Conservation (phyloP, 371 early-diverging fungal genomes). For the Mucor racemosus region DNA sequence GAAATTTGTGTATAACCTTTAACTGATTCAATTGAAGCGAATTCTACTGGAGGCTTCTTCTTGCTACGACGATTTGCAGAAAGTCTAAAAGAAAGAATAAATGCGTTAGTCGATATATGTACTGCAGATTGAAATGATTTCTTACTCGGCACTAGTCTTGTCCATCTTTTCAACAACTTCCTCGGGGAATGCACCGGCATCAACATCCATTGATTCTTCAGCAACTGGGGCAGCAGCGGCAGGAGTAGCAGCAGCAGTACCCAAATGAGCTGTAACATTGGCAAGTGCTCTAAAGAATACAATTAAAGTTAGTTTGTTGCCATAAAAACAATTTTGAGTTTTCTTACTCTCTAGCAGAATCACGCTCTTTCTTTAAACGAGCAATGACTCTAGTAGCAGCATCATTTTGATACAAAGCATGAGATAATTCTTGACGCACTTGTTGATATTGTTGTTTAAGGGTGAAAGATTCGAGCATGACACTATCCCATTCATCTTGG, state of each 20-base stretch:
- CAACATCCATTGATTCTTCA: conserved; percentile 72
- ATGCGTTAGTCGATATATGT: too few species aligned
- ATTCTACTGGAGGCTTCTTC: conserved; percentile 82
- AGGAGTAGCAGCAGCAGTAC: conserved; percentile 41
- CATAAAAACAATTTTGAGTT: not conserved
- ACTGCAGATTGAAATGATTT: not conserved
- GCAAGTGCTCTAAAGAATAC: conserved; percentile 59
- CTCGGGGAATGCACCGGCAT: conserved; percentile 48
- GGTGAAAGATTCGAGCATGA: conserved; percentile 91
- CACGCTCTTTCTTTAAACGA: conserved; percentile 86
- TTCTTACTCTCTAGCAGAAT: conserved; percentile 83
- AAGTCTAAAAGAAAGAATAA: conserved; percentile 37
- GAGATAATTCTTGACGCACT: conserved; percentile 88
- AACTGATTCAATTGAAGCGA: conserved; percentile 72
- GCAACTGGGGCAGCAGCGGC: conserved; percentile 44
- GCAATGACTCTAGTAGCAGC: conserved; percentile 96
- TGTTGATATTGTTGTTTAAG: conserved; percentile 92
- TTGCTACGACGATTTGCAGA: conserved; percentile 76
- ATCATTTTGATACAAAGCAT: conserved; percentile 94
- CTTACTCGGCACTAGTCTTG: conserved; percentile 62
- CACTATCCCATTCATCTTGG: conserved; percentile 95
- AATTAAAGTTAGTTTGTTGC: not conserved
- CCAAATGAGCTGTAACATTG: conserved; percentile 73
- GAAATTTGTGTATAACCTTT: conserved; percentile 59
- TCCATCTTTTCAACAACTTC: conserved; percentile 65